Base-by-base conservation (phyloP, 768 basidiomycete genomes). In the Termitomyces sp. region DNA sequence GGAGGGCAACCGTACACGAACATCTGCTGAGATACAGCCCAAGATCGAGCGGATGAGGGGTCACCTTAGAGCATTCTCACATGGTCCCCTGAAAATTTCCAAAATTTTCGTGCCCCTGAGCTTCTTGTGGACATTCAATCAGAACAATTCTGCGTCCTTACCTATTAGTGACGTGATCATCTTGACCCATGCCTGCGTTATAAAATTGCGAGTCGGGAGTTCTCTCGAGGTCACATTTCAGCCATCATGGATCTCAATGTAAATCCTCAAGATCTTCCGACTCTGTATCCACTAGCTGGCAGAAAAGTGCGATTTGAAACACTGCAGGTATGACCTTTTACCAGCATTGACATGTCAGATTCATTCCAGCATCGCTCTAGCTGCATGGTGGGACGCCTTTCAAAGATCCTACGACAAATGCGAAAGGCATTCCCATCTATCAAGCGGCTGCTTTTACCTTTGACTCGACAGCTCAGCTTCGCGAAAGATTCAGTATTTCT, bases 381-480 rank as follows among this genome's bases (percentile, higher is more conserved):
- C 68, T 87, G 10, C 84, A 87, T 54, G 84, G 83, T 1, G 85
- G 84, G 0, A 58, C 58, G 5, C 80, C 83, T 53, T 69, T 66
- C 4, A 70, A 73, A 2, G 82, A 83, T 60, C 71, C 77, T 0
- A 63, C 79, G 7, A 81, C 81, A 14, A 80, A 80, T 41, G 80
- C 85, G 0, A 76, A 83, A 10, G 85, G 85, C 0, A 79, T 79
- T 1, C 84, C 84, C 0, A 86, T 87, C 62, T 85, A 84, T 46
- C 76, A 81, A 14, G 68, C 77, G 12, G 77, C 82, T 5, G 76
- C 76, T 42, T 85, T 78, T 56, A 76, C 78, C 38, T 84, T 84
- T 68, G 76, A 83, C 47, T 68, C 82, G 53, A 77, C 55, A 17
- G 55, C 55, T 76, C 19, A 71, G 75, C 62, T 80, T 76, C 54